Evolutionary conservation across 495 filamentous ascomycete genomes (phyloP).

Genomic region (Penicillium steckii): DNA sequence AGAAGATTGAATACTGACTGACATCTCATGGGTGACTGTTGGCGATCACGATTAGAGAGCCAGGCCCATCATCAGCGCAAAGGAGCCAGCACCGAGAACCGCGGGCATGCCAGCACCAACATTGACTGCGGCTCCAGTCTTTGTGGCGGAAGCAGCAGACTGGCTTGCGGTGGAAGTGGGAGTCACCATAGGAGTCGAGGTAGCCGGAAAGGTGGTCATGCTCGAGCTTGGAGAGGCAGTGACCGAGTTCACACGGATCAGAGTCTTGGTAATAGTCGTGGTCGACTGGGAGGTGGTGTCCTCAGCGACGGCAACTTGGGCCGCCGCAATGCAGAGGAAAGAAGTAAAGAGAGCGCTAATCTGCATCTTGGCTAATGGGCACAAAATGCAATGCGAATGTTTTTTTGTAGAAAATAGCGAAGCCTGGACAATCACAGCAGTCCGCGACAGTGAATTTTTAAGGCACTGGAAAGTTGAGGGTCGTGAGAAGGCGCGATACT

Average conservation of each 20-base stretch:
- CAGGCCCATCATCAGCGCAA: conserved; percentile 39
- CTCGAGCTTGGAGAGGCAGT: conserved; percentile 25
- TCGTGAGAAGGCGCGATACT: conserved; percentile 6
- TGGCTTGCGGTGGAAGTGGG: conserved; percentile 17
- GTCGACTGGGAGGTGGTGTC: conserved; percentile 30
- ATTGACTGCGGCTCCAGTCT: conserved; percentile 20
- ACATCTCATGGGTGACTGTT: not conserved
- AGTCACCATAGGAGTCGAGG: conserved; percentile 20
- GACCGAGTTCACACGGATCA: conserved; percentile 31
- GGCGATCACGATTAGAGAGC: conserved; percentile 26
- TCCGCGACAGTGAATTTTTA: conserved; percentile 2
- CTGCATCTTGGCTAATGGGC: conserved; percentile 32
- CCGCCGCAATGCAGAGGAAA: conserved; percentile 35
- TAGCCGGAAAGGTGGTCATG: conserved; percentile 14
- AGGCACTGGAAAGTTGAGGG: not conserved
- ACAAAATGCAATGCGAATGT: conserved; percentile 1
- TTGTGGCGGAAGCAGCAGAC: conserved; percentile 22
- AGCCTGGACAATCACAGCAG: not conserved
- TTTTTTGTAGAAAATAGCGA: not conserved
- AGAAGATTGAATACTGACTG: not conserved
- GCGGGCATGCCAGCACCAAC: conserved; percentile 31
- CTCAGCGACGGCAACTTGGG: conserved; percentile 28
- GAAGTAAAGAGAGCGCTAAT: conserved; percentile 32
- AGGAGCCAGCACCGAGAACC: conserved; percentile 36
- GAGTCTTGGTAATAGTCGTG: conserved; percentile 35